A percentile compares a stretch with the other conserved stretches of the same genome.
These are phyloP conservation scores for Fusarium pseudoanthophilum DNA, from an alignment of 2,329 filamentous ascomycete species.

Conservation along the genomic window DNA sequence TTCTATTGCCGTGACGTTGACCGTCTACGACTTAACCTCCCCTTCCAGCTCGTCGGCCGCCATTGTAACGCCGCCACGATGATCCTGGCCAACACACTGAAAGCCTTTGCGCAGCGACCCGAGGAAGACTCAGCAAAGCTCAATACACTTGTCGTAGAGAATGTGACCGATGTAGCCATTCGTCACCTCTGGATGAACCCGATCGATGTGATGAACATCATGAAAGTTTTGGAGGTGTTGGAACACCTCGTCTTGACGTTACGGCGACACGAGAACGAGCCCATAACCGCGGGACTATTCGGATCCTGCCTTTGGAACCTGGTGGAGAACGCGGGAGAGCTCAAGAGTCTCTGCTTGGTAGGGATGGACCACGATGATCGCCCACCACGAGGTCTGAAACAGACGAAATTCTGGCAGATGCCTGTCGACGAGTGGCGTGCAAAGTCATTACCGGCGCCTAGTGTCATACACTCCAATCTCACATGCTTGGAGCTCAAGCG, in stretches of 20 bases:
- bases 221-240: constrained; percentile 54
- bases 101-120: constrained; percentile 57
- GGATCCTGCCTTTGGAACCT: constrained; percentile 61
- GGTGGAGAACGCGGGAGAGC: constrained; percentile 56
- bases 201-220: constrained; percentile 61
- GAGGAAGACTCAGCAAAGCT: constrained; percentile 57
- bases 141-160: constrained; percentile 61
- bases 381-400: constrained; percentile 51
- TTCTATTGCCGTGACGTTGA: constrained; percentile 57
- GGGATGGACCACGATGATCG: constrained; percentile 57
- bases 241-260: constrained; percentile 60
- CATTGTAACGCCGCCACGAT: constrained; percentile 60
- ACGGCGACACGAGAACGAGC: constrained; percentile 56
- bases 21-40: constrained; percentile 61
- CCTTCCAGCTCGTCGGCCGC: constrained; percentile 61
- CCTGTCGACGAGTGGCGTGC: constrained; percentile 54
- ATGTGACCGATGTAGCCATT: constrained; percentile 60
- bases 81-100: constrained; percentile 63
- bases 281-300: constrained; percentile 52
- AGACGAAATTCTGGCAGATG: constrained; percentile 52
- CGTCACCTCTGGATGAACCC: constrained; percentile 63
- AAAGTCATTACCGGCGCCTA: constrained; percentile 52
- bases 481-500: constrained; percentile 57
- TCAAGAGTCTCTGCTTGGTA: constrained; percentile 60
- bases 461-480: constrained; percentile 51